Evolutionary conservation across 257 asterid species (phyloP), one percentile per base, ranked within the genome.

Genomic region (Anisodus tanguticus): DNA sequence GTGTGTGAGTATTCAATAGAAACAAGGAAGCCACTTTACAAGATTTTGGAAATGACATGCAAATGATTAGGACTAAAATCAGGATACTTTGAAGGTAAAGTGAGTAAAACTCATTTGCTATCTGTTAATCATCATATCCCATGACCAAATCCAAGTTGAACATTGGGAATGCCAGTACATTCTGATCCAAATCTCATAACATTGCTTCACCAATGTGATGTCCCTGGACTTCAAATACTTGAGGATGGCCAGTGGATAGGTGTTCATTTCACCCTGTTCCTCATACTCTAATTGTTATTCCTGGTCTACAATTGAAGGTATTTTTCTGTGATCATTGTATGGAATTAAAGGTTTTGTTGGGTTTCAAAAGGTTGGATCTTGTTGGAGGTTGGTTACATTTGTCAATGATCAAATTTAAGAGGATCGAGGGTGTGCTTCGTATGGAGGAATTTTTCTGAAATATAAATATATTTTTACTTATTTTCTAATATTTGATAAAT

Each of bases 161-260:
- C 97, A 1, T 71, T 94, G 19, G 98, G 97, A 69, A 82, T 94
- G 89, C 91, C 91, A 2, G 87, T 84, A 59, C 98, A 95, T 82
- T n/a, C 85, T 10, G 98, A 94, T 58, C 97, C 98, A 2, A 92
- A 91, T 67, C 92, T 95, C 66, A 89, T 94, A 8, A 95, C 87
- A 86, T 70, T 94, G 70, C 93, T 94, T 64, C 91, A 93, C 2
- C 97, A 94, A 83, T 78, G 85, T 19, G 85, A 82, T 43, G 86
- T 80, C 1, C 74, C 85, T 39, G 91, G 90, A 0, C 87, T 85
- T 82, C 90, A 87, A 31, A 80, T 86, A 47, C 49, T 91, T 53
- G 84, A 87, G 15, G 88, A 88, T 85, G 98, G 86, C 0, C 41
- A 89, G 8, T 94, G 98, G 98, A 83, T 89, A 53, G 89, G 91